These are phyloP conservation scores for Suhomyces choctaworum DNA, from an alignment of 1,139 yeast genomes.

Conservation along the genomic window DNA sequence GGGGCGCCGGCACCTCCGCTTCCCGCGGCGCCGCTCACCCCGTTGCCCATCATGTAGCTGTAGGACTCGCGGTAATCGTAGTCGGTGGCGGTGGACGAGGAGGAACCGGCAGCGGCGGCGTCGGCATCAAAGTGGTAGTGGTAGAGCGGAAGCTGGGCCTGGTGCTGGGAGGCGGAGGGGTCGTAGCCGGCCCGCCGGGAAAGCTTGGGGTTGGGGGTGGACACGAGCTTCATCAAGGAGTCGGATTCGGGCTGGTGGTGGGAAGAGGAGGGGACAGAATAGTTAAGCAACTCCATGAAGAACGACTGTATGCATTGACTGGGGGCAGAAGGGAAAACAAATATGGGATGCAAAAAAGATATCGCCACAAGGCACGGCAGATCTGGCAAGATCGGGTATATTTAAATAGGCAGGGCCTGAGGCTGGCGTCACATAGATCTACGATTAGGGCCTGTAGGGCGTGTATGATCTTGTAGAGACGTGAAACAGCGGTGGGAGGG, in stretches of 20 bases:
- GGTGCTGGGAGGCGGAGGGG: conserved; percentile 6
- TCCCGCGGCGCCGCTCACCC: conserved; percentile 2
- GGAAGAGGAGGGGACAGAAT: conserved; percentile 9
- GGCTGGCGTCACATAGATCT: conserved; percentile 8
- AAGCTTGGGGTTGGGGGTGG: conserved; percentile 5
- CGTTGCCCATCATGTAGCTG: conserved; percentile 13
- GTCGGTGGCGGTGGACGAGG: not conserved
- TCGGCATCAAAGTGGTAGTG: conserved; percentile 13
- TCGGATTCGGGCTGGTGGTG: conserved; percentile 11
- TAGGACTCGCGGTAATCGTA: conserved; percentile 6
- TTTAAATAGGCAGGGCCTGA: conserved; percentile 7
- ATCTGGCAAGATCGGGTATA: conserved; percentile 13
- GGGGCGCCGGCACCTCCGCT: not conserved
- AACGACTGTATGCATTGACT: conserved; percentile 4
- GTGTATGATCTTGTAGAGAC: conserved; percentile 9
- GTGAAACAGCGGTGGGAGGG: conserved; percentile 13
- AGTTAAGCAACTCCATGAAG: conserved; percentile 15
- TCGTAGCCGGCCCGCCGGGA: conserved; percentile 7
- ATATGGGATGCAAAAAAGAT: not conserved
- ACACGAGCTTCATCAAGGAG: conserved; percentile 11
- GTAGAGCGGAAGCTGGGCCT: conserved; percentile 7
- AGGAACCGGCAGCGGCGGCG: too few relatives aligned
- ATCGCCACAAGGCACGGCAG: conserved; percentile 3
- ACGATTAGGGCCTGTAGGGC: conserved; percentile 7
- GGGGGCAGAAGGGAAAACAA: not conserved